phyloP scores from a whole-genome alignment of 768 basidiomycete genomes.

The Trametes maxima region DNA sequence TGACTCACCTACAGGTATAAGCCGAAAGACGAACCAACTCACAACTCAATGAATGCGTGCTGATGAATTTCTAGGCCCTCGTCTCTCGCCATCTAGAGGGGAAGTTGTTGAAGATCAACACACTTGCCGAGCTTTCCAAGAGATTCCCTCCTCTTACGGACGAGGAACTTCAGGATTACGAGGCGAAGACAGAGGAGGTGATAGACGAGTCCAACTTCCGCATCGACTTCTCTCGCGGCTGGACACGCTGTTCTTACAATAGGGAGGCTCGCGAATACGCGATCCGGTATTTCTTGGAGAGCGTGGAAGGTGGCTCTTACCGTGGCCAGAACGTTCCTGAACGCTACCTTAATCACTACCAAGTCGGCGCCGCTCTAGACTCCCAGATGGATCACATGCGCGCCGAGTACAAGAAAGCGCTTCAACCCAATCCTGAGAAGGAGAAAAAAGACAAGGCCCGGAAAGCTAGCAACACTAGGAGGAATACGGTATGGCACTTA shows the following conservation, averaged over 20 bases:
- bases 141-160: not conserved
- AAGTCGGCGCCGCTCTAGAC: not conserved
- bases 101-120: not conserved
- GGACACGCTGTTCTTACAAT: not conserved
- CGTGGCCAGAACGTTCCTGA: not conserved
- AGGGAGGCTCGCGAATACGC: not conserved
- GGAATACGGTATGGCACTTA: not conserved
- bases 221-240: not conserved
- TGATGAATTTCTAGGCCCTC: too few species aligned
- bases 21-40: too few species aligned
- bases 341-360: not conserved
- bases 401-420: not conserved
- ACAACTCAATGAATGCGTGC: too few species aligned
- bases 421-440: not conserved
- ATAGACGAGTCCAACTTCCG: not conserved
- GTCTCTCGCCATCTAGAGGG: too few species aligned
- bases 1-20: too few species aligned
- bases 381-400: not conserved
- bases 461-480: not conserved
- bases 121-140: not conserved
- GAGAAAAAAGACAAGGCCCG: not conserved
- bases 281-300: not conserved
- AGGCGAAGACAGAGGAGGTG: not conserved
- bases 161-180: not conserved
- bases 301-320: not conserved